Conservation (phyloP, 139 green algal genomes). For the Micromonas commoda region DNA sequence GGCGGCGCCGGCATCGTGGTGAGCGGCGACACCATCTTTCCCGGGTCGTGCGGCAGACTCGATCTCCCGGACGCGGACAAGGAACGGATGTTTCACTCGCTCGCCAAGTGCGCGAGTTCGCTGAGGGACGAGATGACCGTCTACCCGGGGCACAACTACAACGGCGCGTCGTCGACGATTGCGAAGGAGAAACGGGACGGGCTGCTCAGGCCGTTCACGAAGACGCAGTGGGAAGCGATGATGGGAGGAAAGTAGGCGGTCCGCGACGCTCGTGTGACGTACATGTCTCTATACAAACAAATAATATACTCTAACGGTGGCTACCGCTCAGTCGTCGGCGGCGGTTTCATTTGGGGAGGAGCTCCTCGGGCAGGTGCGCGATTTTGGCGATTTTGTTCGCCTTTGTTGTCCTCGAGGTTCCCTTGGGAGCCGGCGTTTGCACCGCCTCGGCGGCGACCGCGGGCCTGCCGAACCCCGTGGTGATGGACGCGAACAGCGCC, state of each 20-base stretch:
- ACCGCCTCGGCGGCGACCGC: too few relatives aligned
- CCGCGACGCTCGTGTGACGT: too few relatives aligned
- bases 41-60: slow-evolving; percentile 33
- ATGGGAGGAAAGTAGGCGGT: too few relatives aligned
- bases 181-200: slow-evolving; percentile 17
- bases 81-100: slow-evolving; percentile 30
- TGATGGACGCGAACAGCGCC: neutral
- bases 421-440: too few relatives aligned
- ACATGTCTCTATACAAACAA: too few relatives aligned
- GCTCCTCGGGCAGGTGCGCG: too few relatives aligned
- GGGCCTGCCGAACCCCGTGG: too few relatives aligned
- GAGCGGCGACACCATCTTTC: slow-evolving; percentile 37
- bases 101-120: neutral
- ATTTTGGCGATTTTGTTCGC: too few relatives aligned
- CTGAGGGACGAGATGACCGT: neutral
- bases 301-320: too few relatives aligned
- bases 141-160: slow-evolving; percentile 27
- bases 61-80: slow-evolving; percentile 34
- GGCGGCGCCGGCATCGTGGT: slow-evolving; percentile 22
- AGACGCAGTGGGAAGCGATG: slow-evolving; percentile 25
- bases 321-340: too few relatives aligned
- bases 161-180: slow-evolving; percentile 16
- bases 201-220: slow-evolving; percentile 11
- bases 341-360: too few relatives aligned
- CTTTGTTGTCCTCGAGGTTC: too few relatives aligned